Conservation (phyloP, 2,329 filamentous ascomycete genomes). For the Aureobasidium subglaciale region DNA sequence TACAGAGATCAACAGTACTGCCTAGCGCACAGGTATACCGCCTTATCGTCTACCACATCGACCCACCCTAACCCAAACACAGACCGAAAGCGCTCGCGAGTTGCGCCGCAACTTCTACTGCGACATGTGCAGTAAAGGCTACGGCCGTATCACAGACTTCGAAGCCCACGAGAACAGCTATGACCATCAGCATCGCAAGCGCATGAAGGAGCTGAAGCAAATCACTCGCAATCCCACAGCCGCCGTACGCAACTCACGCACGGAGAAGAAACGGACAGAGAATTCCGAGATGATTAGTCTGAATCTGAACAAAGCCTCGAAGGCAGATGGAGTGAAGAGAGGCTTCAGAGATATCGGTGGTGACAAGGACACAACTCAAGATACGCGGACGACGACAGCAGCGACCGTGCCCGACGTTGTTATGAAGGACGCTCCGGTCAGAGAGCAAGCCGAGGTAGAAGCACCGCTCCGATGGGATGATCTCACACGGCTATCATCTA, state of each 20-base stretch:
- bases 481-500: constrained; percentile 6
- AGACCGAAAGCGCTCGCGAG: constrained; percentile 13
- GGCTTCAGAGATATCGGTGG: constrained; percentile 16
- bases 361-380: neutral
- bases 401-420: neutral
- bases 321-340: neutral
- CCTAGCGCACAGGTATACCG: constrained; percentile 12
- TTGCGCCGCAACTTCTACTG: constrained; percentile 25
- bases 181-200: constrained; percentile 90
- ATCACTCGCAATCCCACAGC: constrained; percentile 67
- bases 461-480: constrained; percentile 17
- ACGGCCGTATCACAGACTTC: constrained; percentile 90
- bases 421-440: neutral
- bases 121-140: constrained; percentile 86
- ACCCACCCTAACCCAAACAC: neutral
- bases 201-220: constrained; percentile 80
- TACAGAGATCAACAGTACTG: constrained; percentile 9
- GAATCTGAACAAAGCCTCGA: constrained; percentile 11
- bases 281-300: constrained; percentile 17
- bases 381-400: neutral
- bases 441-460: neutral
- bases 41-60: neutral
- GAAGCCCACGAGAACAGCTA: constrained; percentile 91
- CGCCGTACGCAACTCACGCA: constrained; percentile 57
- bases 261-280: constrained; percentile 38